Conservation (phyloP, 129 eudicot genomes). For the Flaveria robusta region DNA sequence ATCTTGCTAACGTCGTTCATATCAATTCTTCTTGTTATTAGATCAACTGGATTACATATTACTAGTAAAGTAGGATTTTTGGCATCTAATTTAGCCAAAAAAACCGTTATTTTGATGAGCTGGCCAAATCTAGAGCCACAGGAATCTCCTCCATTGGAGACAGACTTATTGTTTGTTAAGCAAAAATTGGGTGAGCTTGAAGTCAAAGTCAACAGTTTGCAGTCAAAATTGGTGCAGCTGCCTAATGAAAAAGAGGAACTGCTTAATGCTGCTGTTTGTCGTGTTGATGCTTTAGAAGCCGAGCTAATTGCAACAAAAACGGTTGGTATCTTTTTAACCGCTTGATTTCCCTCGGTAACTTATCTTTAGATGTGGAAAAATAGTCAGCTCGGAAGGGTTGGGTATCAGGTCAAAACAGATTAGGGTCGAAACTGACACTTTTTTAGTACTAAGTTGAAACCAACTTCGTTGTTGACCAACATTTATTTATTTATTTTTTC, state of each 20-base stretch:
- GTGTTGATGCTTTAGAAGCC: constrained; percentile 75
- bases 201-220: constrained; percentile 58
- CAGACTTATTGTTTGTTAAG: constrained; percentile 40
- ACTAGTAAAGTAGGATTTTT: constrained; percentile 3
- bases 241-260: constrained; percentile 76
- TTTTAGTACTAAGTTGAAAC: too few species aligned
- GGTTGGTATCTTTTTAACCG: constrained; percentile 39
- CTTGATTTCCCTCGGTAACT: too few species aligned
- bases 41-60: constrained; percentile 13
- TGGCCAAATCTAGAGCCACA: too few species aligned
- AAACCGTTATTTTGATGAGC: not conserved
- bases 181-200: constrained; percentile 69
- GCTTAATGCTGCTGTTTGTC: constrained; percentile 41
- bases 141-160: constrained; percentile 4
- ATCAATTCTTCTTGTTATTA: not conserved
- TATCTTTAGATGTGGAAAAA: too few species aligned
- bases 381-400: too few species aligned
- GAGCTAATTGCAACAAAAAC: constrained; percentile 80
- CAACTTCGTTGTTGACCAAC: too few species aligned
- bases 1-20: constrained; percentile 7
- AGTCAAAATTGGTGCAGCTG: constrained; percentile 67
- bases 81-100: constrained; percentile 11
- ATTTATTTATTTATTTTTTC: too few species aligned
- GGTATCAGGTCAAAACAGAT: too few species aligned
- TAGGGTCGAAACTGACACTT: too few species aligned